Base-by-base conservation (phyloP, 768 basidiomycete species). In the Psilocybe azurescens region DNA sequence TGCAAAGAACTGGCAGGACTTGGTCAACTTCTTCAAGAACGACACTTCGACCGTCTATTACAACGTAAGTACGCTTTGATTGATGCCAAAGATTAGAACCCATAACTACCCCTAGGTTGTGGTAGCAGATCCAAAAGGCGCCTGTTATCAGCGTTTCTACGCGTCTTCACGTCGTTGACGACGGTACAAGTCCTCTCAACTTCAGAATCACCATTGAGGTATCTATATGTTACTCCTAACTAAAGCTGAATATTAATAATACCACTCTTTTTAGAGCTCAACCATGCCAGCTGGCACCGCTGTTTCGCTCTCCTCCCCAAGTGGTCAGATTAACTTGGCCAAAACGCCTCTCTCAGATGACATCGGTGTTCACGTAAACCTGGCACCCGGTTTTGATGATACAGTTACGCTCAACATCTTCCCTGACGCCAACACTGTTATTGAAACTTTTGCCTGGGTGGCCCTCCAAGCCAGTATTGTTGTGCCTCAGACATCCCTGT, bases 391-490 rank as follows among this genome's bases (percentile, higher is more conserved):
- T 8, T 53, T 53, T 20, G 52, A 53, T 32, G 52, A 53, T 18
- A 53, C n/a, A 30, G 16, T 53, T 28, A 53, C 52, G 8, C 32
- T 53, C 52, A 53, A 33, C 16, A 53, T 53, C 4, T 53, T 53
- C 52, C 52, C 52, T 16, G 52, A 13, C 16, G 30, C 32, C 2
- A 32, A 53, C 6, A 2, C 30, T 18, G 5, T 28, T 16, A 39
- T 53, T 33, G 52, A 53, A 13, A 53, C 32, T 38, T 38, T 53
- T 20, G 52, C 52, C 11, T 53, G 52, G 52, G 52, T 53, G 16
- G 36, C 52, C 20, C 52, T 53, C n/a, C 52, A 53, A 32, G 52
- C 52, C 2, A 53, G 52, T 28, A 53, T 53, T 2, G 52, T 53
- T 11, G 52, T 53, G 1, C 52, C 52, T 16, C 52, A 53, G 36